These are phyloP conservation scores for Lentithecium fluviatile DNA, from an alignment of 495 filamentous ascomycete species.

Conservation along the genomic window DNA sequence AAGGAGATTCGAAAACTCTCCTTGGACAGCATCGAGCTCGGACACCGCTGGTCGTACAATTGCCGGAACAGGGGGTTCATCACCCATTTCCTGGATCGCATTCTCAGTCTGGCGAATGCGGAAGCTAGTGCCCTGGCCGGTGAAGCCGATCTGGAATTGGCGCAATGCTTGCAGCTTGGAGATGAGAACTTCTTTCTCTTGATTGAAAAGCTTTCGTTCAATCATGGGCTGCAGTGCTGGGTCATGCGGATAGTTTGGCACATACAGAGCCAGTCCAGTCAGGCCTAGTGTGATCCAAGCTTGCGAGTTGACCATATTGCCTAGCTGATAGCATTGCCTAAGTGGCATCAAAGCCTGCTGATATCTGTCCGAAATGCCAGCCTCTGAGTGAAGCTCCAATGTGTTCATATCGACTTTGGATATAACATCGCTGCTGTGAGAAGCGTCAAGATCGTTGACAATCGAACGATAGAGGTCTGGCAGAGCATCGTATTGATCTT, in stretches of 20 bases:
- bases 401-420: not conserved
- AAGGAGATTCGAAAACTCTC: constrained; percentile 76
- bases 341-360: not conserved
- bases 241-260: constrained; percentile 83
- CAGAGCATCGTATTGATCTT: constrained; percentile 29
- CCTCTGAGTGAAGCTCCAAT: not conserved
- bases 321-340: too few species aligned
- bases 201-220: constrained; percentile 62
- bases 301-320: constrained; percentile 3
- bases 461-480: not conserved
- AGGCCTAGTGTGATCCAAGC: constrained; percentile 54
- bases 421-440: constrained; percentile 10
- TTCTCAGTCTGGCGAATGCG: constrained; percentile 59
- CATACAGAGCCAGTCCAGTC: constrained; percentile 64
- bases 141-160: constrained; percentile 64
- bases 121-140: constrained; percentile 63
- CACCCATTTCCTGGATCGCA: constrained; percentile 62
- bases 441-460: constrained; percentile 9
- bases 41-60: constrained; percentile 70
- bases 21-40: constrained; percentile 69
- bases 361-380: constrained; percentile 5
- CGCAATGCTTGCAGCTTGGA: constrained; percentile 60
- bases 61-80: constrained; percentile 58
- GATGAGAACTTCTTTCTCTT: constrained; percentile 54
- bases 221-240: constrained; percentile 76